Base-by-base conservation (phyloP, 1,284 basidiomycete species). In the Hymenochaete sp. region DNA sequence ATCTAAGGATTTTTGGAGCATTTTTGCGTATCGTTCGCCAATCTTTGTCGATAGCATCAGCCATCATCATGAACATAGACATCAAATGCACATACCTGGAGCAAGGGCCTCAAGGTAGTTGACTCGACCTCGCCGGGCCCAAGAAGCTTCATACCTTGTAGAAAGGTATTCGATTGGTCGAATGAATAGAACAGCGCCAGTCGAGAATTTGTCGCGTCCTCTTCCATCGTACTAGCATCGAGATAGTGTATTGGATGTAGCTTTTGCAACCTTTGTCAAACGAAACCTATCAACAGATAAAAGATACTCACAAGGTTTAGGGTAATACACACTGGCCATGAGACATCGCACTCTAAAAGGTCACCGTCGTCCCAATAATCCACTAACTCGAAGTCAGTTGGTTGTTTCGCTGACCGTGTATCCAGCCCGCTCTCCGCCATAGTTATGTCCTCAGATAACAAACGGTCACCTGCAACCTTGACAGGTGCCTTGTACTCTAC, bases 341-440 rank as follows among this genome's bases (percentile, higher is more conserved):
- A 51, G 3, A 80, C 74, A 43, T 74, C 63, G 29, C 44, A 50
- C 8, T 27, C 68, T 33, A 90, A 58, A 4, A 66, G 61, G 46
- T 79, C 79, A 0, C 87, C 87, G 55, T 88, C 85, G 52, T 87
- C 86, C 84, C 84, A 87, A 52, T 80, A 85, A 61, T 90, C 86
- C 11, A 76, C 71, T 16, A 90, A 67, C 62, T 91, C 87, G 56
- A 90, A 90, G 58, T 91, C 87, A 3, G 72, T 72, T 3, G 79
- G 79, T 7, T 60, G 62, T 24, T 51, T 58, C 26, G 70, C 60
- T 10, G 64, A 61, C 9, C 74, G 67, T 11, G 75, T 82, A 55
- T 78, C 76, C 38, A 85, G 72, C 0, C 73, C 75, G 52, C n/a
- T n/a, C n/a, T n/a, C 55, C 6, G 60, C 66, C 40, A 64, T 59